Evolutionary conservation across 148 eudicot genomes (phyloP).

Genomic region (Silene conica): DNA sequence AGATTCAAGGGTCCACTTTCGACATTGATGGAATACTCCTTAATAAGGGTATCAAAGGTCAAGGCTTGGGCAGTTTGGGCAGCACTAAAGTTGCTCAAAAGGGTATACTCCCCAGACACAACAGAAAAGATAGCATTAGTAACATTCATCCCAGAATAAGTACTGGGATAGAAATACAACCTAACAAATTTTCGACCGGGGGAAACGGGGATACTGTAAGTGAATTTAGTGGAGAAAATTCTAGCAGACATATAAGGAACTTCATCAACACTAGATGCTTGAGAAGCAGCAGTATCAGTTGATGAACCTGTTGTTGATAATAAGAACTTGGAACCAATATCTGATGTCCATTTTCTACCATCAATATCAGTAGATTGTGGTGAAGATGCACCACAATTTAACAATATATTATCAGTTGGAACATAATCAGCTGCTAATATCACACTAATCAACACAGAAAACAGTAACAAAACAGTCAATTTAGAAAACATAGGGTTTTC

Average conservation of each 20-base stretch:
- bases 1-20: slow-evolving; percentile 38
- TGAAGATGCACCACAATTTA: slow-evolving; percentile 64
- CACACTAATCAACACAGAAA: slow-evolving; percentile 22
- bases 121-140: slow-evolving; percentile 68
- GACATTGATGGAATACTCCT: slow-evolving; percentile 68
- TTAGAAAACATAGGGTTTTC: slow-evolving; percentile 15
- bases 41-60: slow-evolving; percentile 50
- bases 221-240: slow-evolving; percentile 54
- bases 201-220: slow-evolving; percentile 68
- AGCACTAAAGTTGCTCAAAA: slow-evolving; percentile 83
- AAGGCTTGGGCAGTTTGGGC: slow-evolving; percentile 62
- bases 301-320: slow-evolving; percentile 35
- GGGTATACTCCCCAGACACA: slow-evolving; percentile 47
- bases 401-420: slow-evolving; percentile 53
- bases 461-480: slow-evolving; percentile 21
- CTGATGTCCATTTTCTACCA: slow-evolving; percentile 72
- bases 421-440: slow-evolving; percentile 54
- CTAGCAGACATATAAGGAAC: slow-evolving; percentile 86
- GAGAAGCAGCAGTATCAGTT: slow-evolving; percentile 44
- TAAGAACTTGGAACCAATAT: slow-evolving; percentile 53
- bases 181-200: slow-evolving; percentile 84
- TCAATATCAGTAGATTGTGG: slow-evolving; percentile 44
- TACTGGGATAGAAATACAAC: slow-evolving; percentile 66
- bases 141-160: slow-evolving; percentile 46
- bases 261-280: slow-evolving; percentile 58